phyloP scores from a whole-genome alignment of 371 early-diverging fungal species.

The Apophysomyces ossiformis region DNA sequence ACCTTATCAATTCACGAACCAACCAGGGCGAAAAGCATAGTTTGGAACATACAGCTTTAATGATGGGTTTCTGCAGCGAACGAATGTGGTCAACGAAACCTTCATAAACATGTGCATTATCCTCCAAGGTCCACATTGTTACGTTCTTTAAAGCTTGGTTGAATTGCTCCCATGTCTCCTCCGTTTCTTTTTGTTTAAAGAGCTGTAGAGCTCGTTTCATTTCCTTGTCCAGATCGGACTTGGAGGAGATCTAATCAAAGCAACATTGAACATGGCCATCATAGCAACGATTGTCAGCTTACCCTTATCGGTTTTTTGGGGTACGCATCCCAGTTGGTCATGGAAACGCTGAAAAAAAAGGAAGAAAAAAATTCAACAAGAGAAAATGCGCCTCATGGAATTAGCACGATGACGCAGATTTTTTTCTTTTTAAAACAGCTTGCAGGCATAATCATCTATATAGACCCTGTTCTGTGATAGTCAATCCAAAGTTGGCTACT shows the following conservation, averaged over 20 bases:
- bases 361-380: conserved; percentile 4
- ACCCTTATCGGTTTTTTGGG: conserved; percentile 17
- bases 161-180: conserved; percentile 44
- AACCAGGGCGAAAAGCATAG: neutral
- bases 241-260: conserved; percentile 30
- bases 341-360: neutral
- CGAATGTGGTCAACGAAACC: conserved; percentile 41
- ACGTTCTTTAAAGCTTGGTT: conserved; percentile 39
- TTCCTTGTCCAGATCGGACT: conserved; percentile 41
- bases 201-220: conserved; percentile 32
- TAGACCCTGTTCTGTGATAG: no score
- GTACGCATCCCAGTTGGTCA: conserved; percentile 13
- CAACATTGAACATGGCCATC: neutral
- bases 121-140: conserved; percentile 25
- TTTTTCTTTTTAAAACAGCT: no score
- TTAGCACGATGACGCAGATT: no score
- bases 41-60: conserved; percentile 30
- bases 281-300: neutral
- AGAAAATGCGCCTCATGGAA: neutral
- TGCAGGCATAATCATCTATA: no score
- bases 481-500: no score
- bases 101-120: conserved; percentile 27
- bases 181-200: conserved; percentile 42
- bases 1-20: neutral
- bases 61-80: conserved; percentile 33